Base-by-base conservation (phyloP, 306 rosid genomes). In the Sindora glabra region DNA sequence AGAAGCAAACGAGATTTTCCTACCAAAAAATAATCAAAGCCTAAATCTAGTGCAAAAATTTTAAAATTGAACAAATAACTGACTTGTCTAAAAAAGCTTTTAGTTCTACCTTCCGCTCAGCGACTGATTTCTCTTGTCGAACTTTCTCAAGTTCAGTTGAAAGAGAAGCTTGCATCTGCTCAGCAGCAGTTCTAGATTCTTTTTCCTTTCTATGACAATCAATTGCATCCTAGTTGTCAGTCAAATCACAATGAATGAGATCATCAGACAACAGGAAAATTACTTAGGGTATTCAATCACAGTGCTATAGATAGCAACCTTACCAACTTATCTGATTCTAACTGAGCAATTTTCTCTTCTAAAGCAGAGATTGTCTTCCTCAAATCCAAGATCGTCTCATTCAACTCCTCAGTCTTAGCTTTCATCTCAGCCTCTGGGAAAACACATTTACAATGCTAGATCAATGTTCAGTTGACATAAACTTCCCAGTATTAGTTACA, bases 271-370 rank as follows among this genome's bases (percentile, higher is more conserved):
- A 22, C 36, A 53, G 14, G 40, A 21, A 22, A 49, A 25, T 46
- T 56, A n/a, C 13, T 46, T 33, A 37, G 23, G 46, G 18, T 16
- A 55, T 67, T 77, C 50, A 64, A 57, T 44, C 14, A 32, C 46
- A 64, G 33, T 38, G 48, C 40, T 38, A 19, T 18, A 47, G 48
- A 47, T 19, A 6, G 54, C 14, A 67, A 46, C 7, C 80, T 59
- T 80, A 91, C 98, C 96, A 79, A 24, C 69, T 83, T 88, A 29
- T 82, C 81, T 5, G 82, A 79, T 75, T 87, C 87, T 77, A 85
- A 89, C 57, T 81, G 85, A 0, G 60, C 63, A 33, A 76, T 40
- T 74, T 63, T 86, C 65, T 81, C 89, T 78, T 88, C 85, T 33
- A 88, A 62, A 8, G 77, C 48, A 40, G 74, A 62, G 34, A 79